Evolutionary conservation across 192 early-diverging fungal genomes (phyloP), one percentile per base, ranked within the genome.

Genomic region (Coemansia sp.): DNA sequence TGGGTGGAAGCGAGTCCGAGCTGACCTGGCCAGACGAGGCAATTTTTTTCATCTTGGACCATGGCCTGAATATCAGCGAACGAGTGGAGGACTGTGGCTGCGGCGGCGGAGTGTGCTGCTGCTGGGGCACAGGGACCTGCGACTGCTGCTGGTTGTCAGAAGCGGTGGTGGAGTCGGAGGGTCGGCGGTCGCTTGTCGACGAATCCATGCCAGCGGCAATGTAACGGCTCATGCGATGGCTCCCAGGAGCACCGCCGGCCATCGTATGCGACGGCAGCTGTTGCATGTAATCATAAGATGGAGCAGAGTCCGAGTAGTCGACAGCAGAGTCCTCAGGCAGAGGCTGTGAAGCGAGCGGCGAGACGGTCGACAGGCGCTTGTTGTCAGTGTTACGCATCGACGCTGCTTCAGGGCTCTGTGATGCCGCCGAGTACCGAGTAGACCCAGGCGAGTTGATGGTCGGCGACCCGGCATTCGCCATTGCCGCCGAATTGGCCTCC

Each of bases 1-100:
- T 42, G n/a, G 76, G 70, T 3, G 70, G 62, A 32, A 63, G 63
- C 18, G 70, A 62, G 21, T 79, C 67, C 3, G 66, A 29, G 52
- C 63, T 58, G 55, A 72, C 70, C 19, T 73, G 70, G 63, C 36
- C 69, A 5, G 65, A 72, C 7, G 76, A 79, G 0, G 76, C 62
- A 3, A 74, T 73, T 48, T 80, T 80, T 26, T 80, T 80, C 63
- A 80, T 69, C 53, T 74, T 80, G n/a, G 70, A 65, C 76, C 76
- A 80, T 3, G 76, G 76, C 3, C 71, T 59, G 40, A 80, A 80
- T 21, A 74, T 68, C 24, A 67, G 43, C 29, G 76, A 70, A 34
- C 76, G 70, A 17, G 76, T 46, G 3, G 69, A 72, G 1, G 50
- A 48, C 34, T 60, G 69, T 10, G 54, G 44, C 34, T 60, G 69